phyloP scores from a whole-genome alignment of 768 basidiomycete species.

The Nidula microcarpa region DNA sequence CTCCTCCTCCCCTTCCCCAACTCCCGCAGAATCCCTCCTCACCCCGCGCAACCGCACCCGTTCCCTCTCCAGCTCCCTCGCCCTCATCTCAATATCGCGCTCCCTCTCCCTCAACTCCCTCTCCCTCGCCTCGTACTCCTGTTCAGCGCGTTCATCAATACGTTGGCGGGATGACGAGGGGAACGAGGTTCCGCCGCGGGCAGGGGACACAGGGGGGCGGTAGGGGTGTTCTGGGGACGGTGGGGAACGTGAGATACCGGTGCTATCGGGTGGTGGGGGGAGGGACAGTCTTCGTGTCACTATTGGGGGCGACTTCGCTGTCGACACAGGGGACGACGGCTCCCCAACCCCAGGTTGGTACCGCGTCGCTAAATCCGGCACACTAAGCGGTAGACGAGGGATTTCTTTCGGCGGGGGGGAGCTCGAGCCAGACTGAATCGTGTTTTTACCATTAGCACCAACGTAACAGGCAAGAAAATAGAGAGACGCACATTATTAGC shows the following conservation, averaged over 20 bases:
- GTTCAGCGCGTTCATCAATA: constrained; percentile 46
- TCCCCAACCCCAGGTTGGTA: constrained; percentile 45
- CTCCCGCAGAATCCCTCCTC: constrained; percentile 20
- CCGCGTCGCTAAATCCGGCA: constrained; percentile 58
- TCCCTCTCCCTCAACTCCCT: constrained; percentile 49
- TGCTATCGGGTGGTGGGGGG: too few species aligned
- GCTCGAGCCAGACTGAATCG: constrained; percentile 39
- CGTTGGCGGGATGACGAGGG: too few species aligned
- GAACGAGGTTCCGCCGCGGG: too few species aligned
- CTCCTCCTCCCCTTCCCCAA: constrained; percentile 12
- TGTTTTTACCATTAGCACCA: constrained; percentile 4
- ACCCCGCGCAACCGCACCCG: constrained; percentile 36
- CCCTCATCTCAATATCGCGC: constrained; percentile 47
- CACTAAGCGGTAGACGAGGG: constrained; percentile 61
- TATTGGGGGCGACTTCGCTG: constrained; percentile 20
- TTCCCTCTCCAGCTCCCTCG: constrained; percentile 58
- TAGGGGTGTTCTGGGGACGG: too few species aligned
- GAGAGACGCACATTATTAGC: constrained; percentile 45
- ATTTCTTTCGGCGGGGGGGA: constrained; percentile 60
- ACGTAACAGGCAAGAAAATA: not conserved
- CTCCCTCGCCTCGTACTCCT: constrained; percentile 56
- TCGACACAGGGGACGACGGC: constrained; percentile 30
- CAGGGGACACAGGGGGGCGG: not conserved
- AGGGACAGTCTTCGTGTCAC: constrained; percentile 24
- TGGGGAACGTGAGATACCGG: too few species aligned